Evolutionary conservation across 1,139 yeast genomes (phyloP), one percentile per base, ranked within the genome.

Genomic region (Yamadazyma blattariae): DNA sequence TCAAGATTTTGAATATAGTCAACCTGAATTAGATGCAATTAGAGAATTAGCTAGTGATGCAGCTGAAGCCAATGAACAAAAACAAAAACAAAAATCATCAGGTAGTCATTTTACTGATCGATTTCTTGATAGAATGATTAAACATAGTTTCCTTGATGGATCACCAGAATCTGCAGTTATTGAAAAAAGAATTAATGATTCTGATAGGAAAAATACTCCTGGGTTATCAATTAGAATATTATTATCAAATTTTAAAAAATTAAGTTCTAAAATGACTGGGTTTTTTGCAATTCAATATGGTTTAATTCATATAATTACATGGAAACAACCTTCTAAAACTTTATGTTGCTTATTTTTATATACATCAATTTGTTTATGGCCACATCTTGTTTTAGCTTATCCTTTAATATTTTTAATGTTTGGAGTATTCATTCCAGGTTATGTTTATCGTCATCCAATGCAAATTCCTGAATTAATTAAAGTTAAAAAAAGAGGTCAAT

Each of bases 391-490:
- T 7, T 57, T 82, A 25, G 72, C 80, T 1, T 64, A 81, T 28
- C 96, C 97, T 0, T 51, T 85, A 25, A 42, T 82, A 1, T 71
- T 67, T 34, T 39, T 86, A 5, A 54, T 83, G 25, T 66, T 73
- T 41, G 82, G 80, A 0, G 62, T 83, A 2, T 67, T 88, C 62
- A 64, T 83, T 1, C 92, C 95, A 0, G 88, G 86, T 1, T 89
- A 81, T 50, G 64, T 77, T 15, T 67, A 73, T 35, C 67, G 88
- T 36, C 96, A 88, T 53, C 95, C 90, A 0, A 64, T 77, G 47
- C 59, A 67, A 20, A 60, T 64, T 10, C 68, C 72, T 0, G 64
- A 66, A 19, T 47, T 68, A 21, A 61, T 77, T 14, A 46, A 61
- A 2, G 39, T 40, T 14, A 67, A 67, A 42, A 64, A 57, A 19